Conservation (phyloP, 1,284 basidiomycete genomes). For the Pseudozyma sp. region DNA sequence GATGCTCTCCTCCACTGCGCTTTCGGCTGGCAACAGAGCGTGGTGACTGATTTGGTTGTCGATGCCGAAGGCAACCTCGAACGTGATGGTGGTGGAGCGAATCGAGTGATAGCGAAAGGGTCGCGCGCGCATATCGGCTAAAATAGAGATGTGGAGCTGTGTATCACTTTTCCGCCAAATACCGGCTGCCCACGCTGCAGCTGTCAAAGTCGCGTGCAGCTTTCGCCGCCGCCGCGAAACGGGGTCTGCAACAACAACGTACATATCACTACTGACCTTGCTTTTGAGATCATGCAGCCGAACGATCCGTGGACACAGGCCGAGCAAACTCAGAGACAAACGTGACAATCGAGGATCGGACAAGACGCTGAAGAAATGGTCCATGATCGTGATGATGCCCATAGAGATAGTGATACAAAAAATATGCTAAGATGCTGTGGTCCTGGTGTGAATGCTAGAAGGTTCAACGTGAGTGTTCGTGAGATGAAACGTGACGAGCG, state of each 20-base stretch:
- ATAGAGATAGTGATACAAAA: conserved; percentile 31
- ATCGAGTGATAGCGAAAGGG: conserved; percentile 2
- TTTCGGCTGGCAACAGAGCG: neutral
- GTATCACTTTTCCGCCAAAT: neutral
- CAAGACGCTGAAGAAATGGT: conserved; percentile 2
- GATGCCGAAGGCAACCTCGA: neutral
- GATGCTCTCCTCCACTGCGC: too few relatives aligned
- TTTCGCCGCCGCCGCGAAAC: too few relatives aligned
- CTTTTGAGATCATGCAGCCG: too few relatives aligned
- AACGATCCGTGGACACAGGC: too few relatives aligned
- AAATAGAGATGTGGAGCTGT: conserved; percentile 14
- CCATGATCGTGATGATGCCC: conserved; percentile 33
- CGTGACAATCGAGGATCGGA: too few relatives aligned
- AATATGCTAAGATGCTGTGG: conserved; percentile 13
- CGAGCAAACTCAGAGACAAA: too few relatives aligned
- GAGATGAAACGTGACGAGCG: neutral
- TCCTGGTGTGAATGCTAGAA: conserved; percentile 7
- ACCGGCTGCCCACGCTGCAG: conserved; percentile 1
- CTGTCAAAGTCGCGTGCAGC: neutral
- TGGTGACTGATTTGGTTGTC: neutral
- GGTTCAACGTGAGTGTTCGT: neutral
- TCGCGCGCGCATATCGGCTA: conserved; percentile 7
- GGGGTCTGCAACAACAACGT: too few relatives aligned
- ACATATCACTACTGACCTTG: too few relatives aligned
- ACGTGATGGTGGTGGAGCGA: conserved; percentile 14